Evolutionary conservation across 2,329 filamentous ascomycete genomes (phyloP).

Genomic region (Epichloe baconii): DNA sequence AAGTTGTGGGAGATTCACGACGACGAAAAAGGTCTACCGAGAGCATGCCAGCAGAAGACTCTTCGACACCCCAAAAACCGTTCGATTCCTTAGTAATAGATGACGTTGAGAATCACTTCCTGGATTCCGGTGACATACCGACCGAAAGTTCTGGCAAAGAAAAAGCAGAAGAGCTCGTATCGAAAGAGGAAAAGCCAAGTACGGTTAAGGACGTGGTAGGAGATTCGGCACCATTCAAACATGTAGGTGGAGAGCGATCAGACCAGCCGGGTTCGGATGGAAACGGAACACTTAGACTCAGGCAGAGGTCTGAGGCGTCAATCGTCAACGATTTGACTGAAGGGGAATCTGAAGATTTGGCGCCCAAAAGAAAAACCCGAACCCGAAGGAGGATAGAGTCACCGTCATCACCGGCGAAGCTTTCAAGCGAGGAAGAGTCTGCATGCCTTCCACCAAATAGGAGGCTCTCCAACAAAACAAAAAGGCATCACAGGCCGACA

Average conservation of each 20-base stretch:
- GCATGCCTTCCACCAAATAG: background rate
- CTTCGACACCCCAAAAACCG: background rate
- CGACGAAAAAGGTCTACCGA: background rate
- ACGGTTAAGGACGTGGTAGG: background rate
- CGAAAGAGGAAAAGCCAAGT: background rate
- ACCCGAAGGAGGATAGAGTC: background rate
- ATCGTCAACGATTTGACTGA: background rate
- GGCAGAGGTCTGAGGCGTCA: background rate
- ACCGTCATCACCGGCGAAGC: too few relatives aligned
- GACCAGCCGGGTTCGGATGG: background rate
- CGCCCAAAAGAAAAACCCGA: background rate
- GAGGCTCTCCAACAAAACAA: background rate
- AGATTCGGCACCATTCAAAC: background rate
- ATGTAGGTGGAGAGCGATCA: background rate
- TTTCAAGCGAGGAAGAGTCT: background rate
- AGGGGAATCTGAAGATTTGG: background rate
- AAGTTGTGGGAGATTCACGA: background rate
- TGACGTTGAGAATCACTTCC: background rate
- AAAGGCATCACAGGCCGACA: background rate
- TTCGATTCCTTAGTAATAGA: background rate
- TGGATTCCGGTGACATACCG: background rate
- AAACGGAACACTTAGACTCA: background rate
- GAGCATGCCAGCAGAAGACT: background rate
- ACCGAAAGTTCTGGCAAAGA: background rate
- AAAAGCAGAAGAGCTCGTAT: background rate